A percentile compares a stretch with the other conserved stretches of the same genome.
phyloP scores from a whole-genome alignment of 73 alveolate genomes.

The Paramecium sexaurelia region DNA sequence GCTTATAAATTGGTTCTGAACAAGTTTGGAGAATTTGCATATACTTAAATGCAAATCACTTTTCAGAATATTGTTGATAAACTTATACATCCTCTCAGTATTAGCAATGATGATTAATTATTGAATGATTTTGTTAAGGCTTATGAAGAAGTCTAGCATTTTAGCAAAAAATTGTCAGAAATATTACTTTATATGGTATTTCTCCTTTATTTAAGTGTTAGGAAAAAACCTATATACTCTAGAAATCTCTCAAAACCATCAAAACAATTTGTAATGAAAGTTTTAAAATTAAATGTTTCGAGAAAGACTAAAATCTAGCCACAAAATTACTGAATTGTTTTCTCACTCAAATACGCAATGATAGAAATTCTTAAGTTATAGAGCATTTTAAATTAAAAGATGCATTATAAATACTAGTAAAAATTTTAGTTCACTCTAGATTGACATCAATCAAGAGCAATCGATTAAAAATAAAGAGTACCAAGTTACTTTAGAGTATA shows the following conservation, averaged over 20 bases:
- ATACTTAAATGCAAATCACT: neutral
- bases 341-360: neutral
- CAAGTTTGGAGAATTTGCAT: neutral
- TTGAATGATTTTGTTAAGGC: neutral
- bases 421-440: neutral
- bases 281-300: neutral
- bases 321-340: neutral
- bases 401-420: conserved; percentile 44
- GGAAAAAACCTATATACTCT: neutral
- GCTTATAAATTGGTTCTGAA: conserved; percentile 3
- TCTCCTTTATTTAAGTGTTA: neutral
- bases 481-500: neutral
- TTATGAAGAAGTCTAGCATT: neutral
- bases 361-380: neutral
- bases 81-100: neutral
- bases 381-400: conserved; percentile 2
- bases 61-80: neutral
- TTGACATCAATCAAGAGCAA: neutral
- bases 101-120: neutral
- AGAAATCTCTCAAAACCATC: neutral
- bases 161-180: neutral
- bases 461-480: neutral
- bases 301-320: neutral
- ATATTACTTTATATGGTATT: neutral
- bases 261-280: neutral